Evolutionary conservation across 768 basidiomycete species (phyloP), one percentile per base, ranked within the genome.

Genomic region (Cyclocybe cylindracea): DNA sequence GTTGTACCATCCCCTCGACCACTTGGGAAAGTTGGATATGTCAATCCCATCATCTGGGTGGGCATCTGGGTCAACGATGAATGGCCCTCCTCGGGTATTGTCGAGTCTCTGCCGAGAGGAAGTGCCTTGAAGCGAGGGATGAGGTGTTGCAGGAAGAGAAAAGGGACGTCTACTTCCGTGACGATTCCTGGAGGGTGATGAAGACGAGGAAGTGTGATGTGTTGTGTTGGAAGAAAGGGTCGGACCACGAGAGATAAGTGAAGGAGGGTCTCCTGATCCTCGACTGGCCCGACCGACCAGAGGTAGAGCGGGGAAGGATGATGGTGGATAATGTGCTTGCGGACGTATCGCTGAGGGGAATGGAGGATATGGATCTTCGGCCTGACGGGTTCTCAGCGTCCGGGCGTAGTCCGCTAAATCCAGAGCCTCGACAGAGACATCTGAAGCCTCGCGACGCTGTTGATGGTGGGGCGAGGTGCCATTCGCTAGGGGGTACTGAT

Each of bases 341-440:
- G 46, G 64, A 50, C 49, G 66, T 2, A 58, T 43, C 42, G 61
- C 58, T 13, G 65, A 59, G 18, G 61, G 64, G 45, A 68, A 67
- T 9, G 66, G 51, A 10, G 70, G 71, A 52, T 70, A 71, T 29
- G 65, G 67, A 57, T 71, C 69, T 43, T 67, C 57, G 41, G 62
- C 57, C 60, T 68, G 67, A 53, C 74, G 66, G 33, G 68, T 47
- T 37, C 72, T 68, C 18, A 86, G 72, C 14, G 80, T 81, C 53
- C 64, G 69, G 6, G 85, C 75, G 66, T 87, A 89, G 64, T 87
- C 87, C 32, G 86, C 86, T 18, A 89, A 74, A 67, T 89, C 87
- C 48, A 87, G 76, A 2, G 86, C 85, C 62, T 88, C 86, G 1
- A 87, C 77, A 48, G 85, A 86, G 24, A 75, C 77, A 51, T 87